phyloP scores from a whole-genome alignment of 352 stramenopile species.

The Pythium insidiosum region DNA sequence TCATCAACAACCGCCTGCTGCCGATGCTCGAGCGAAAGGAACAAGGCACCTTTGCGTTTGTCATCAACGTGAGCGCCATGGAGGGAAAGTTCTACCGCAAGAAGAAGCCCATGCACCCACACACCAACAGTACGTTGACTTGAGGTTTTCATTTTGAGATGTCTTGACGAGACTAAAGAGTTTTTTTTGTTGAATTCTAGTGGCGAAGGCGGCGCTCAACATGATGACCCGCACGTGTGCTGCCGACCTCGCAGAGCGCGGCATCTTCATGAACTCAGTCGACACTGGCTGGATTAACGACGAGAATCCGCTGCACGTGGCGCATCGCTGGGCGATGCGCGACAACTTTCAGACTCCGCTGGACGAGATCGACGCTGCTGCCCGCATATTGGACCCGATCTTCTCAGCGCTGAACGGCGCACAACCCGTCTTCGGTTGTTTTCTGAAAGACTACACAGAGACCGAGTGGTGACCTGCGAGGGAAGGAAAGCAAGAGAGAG shows the following conservation, averaged over 20 bases:
- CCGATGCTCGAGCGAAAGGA: constrained; percentile 49
- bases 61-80: constrained; percentile 75
- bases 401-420: constrained; percentile 73
- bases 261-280: constrained; percentile 96
- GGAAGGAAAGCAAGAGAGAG: too few species aligned
- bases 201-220: constrained; percentile 96
- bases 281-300: constrained; percentile 98
- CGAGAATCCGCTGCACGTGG: constrained; percentile 93
- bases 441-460: constrained; percentile 84
- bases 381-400: constrained; percentile 92
- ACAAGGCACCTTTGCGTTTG: background rate
- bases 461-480: constrained; percentile 63
- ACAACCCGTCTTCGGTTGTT: constrained; percentile 54
- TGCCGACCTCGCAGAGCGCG: constrained; percentile 86
- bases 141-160: background rate
- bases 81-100: constrained; percentile 90
- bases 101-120: constrained; percentile 84
- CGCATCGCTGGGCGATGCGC: constrained; percentile 70
- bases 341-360: constrained; percentile 96
- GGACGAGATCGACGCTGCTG: constrained; percentile 95
- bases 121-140: constrained; percentile 62
- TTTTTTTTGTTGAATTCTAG: background rate
- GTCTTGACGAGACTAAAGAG: background rate
- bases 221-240: constrained; percentile 97
- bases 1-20: constrained; percentile 93